Percentiles rank a stretch among this genome's conserved stretches.
Evolutionary conservation across 1,284 basidiomycete genomes (phyloP).

Genomic region (Leccinum pachyderme): DNA sequence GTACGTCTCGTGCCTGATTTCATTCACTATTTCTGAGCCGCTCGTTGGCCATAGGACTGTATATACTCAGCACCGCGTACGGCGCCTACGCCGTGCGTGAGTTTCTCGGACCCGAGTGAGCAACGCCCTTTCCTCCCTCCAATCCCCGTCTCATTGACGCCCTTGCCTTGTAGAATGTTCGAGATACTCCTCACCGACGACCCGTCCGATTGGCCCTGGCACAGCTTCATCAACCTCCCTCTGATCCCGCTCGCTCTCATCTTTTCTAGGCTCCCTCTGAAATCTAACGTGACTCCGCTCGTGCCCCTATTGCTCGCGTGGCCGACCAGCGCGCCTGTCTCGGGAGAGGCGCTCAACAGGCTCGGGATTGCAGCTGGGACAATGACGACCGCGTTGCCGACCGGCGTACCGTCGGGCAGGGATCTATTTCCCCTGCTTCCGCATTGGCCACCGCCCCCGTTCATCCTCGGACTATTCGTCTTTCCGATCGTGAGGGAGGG

Average conservation of each 20-base stretch:
- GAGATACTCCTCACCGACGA: conserved; percentile 61
- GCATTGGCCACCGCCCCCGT: conserved; percentile 60
- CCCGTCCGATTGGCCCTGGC: conserved; percentile 65
- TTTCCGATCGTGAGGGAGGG: conserved; percentile 48
- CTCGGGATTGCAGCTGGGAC: neutral
- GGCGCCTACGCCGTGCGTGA: conserved; percentile 69
- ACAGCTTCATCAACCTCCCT: conserved; percentile 69
- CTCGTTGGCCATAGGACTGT: conserved; percentile 45
- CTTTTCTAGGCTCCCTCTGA: conserved; percentile 53
- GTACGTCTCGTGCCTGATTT: conserved; percentile 26
- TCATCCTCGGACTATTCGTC: conserved; percentile 52
- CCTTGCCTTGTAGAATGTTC: conserved; percentile 46
- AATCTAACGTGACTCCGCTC: conserved; percentile 46
- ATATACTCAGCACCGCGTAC: conserved; percentile 62
- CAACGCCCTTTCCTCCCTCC: conserved; percentile 2
- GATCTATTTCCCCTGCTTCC: conserved; percentile 22
- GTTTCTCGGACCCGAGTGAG: conserved; percentile 68
- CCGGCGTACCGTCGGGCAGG: neutral
- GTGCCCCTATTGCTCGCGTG: conserved; percentile 62
- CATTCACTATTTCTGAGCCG: neutral
- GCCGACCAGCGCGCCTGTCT: conserved; percentile 53
- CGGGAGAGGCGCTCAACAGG: conserved; percentile 4
- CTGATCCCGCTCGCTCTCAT: conserved; percentile 57
- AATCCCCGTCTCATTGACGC: conserved; percentile 6
- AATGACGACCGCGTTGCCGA: neutral